Percentiles rank a stretch among this genome's conserved stretches.
These are phyloP conservation scores for Russula ochroleuca DNA, from an alignment of 768 basidiomycete genomes.

Conservation along the genomic window DNA sequence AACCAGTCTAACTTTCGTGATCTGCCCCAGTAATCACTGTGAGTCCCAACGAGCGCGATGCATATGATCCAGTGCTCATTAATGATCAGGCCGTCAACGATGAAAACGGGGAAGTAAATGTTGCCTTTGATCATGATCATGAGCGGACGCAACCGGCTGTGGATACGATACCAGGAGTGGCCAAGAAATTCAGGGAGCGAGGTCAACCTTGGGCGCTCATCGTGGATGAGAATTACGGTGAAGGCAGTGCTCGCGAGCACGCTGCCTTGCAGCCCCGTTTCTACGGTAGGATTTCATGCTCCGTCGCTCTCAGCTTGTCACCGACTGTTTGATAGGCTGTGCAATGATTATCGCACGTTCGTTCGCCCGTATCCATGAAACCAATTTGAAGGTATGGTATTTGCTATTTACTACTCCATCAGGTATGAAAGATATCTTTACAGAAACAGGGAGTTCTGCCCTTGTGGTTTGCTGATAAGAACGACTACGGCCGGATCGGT, in stretches of 20 bases:
- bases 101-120: conserved; percentile 89
- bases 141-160: conserved; percentile 40
- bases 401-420: not conserved
- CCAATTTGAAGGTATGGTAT: conserved; percentile 77
- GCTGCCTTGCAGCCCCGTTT: conserved; percentile 96
- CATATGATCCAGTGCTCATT: conserved; percentile 13
- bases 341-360: conserved; percentile 85
- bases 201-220: conserved; percentile 88
- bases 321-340: conserved; percentile 52
- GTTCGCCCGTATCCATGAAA: conserved; percentile 98
- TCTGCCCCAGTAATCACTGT: conserved; percentile 72
- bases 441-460: conserved; percentile 98
- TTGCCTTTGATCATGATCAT: conserved; percentile 75
- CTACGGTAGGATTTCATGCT: conserved; percentile 51
- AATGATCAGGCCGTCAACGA: conserved; percentile 79
- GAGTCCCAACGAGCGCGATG: conserved; percentile 21
- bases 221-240: conserved; percentile 97
- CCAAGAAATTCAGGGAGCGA: conserved; percentile 81
- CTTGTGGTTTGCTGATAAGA: conserved; percentile 86
- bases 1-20: not conserved
- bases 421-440: conserved; percentile 7
- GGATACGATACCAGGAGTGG: conserved; percentile 87
- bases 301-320: not conserved
- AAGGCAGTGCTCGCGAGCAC: conserved; percentile 96
- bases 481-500: conserved; percentile 79